These are phyloP conservation scores for Wickerhamiella alocasiicola DNA, from an alignment of 805 yeast species.

Conservation along the genomic window DNA sequence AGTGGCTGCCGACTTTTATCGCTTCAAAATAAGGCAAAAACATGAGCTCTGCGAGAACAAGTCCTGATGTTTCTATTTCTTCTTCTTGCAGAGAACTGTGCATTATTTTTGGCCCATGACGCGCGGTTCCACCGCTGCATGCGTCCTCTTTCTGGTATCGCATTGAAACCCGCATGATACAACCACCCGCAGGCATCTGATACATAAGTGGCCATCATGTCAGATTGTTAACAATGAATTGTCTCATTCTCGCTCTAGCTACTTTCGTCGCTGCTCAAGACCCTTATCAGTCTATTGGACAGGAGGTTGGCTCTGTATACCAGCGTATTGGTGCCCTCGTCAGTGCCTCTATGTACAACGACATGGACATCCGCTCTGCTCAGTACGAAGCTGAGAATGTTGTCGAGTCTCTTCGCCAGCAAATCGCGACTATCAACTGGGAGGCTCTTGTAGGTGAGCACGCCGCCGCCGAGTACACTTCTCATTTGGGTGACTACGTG, in stretches of 20 bases:
- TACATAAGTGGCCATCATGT: neutral
- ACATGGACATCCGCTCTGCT: slow-evolving; percentile 10
- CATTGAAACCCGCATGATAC: no score
- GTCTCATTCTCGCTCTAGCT: slow-evolving; percentile 1
- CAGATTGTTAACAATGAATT: slow-evolving; percentile 3
- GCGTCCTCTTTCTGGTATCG: no score
- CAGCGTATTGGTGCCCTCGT: slow-evolving; percentile 59
- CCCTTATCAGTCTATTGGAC: slow-evolving; percentile 37
- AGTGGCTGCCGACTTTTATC: no score
- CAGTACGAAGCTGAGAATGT: slow-evolving; percentile 14
- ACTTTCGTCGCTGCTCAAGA: slow-evolving; percentile 12
- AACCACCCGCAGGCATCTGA: no score
- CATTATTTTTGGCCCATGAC: no score
- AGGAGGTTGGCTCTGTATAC: slow-evolving; percentile 61
- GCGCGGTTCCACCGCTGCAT: no score
- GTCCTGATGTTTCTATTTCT: no score
- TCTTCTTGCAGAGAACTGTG: no score
- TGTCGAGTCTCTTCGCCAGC: slow-evolving; percentile 12
- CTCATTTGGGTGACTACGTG: slow-evolving; percentile 15
- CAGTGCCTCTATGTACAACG: slow-evolving; percentile 11
- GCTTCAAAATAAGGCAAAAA: no score
- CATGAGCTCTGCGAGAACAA: no score
- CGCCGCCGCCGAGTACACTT: slow-evolving; percentile 16
- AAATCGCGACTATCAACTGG: slow-evolving; percentile 15
- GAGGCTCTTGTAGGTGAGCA: slow-evolving; percentile 15